Evolutionary conservation across 805 yeast genomes (phyloP).

Genomic region (Metschnikowia cubensis): DNA sequence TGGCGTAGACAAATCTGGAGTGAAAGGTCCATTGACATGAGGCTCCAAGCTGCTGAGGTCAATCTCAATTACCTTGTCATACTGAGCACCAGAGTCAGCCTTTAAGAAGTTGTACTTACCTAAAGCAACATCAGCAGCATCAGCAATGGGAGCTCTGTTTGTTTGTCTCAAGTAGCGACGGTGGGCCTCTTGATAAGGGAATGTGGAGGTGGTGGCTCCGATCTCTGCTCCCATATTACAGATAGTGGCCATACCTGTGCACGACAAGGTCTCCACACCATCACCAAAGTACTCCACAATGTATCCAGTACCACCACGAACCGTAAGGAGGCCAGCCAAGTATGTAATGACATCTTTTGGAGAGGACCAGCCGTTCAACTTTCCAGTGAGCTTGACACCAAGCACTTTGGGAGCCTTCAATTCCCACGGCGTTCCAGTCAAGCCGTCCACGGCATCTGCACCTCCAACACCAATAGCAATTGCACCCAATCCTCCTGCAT

Average conservation of each 20-base stretch:
- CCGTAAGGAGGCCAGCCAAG: conserved; percentile 89
- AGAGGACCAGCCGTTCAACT: conserved; percentile 88
- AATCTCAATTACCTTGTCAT: conserved; percentile 89
- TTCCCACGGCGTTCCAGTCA: conserved; percentile 98
- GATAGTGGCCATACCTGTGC: conserved; percentile 99
- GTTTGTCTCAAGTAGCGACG: conserved; percentile 79
- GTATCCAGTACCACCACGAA: conserved; percentile 96
- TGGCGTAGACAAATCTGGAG: conserved; percentile 96
- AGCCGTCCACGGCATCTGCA: conserved; percentile 98
- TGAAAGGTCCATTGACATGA: conserved; percentile 95
- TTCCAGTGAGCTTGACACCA: conserved; percentile 91
- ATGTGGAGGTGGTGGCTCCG: conserved; percentile 96
- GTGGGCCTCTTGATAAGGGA: conserved; percentile 89
- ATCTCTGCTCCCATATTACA: conserved; percentile 99
- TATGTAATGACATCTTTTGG: conserved; percentile 95
- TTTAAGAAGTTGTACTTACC: conserved; percentile 57
- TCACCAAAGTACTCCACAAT: conserved; percentile 96
- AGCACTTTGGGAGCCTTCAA: conserved; percentile 92
- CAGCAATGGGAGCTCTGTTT: conserved; percentile 76
- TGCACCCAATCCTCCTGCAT: conserved; percentile 98
- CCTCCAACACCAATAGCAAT: conserved; percentile 99
- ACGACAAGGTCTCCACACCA: conserved; percentile 82
- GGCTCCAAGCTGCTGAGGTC: conserved; percentile 87
- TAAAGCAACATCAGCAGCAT: conserved; percentile 65
- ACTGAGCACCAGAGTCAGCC: conserved; percentile 86